Evolutionary conservation across 139 green algal genomes (phyloP).

Genomic region (Eudorina sp.): DNA sequence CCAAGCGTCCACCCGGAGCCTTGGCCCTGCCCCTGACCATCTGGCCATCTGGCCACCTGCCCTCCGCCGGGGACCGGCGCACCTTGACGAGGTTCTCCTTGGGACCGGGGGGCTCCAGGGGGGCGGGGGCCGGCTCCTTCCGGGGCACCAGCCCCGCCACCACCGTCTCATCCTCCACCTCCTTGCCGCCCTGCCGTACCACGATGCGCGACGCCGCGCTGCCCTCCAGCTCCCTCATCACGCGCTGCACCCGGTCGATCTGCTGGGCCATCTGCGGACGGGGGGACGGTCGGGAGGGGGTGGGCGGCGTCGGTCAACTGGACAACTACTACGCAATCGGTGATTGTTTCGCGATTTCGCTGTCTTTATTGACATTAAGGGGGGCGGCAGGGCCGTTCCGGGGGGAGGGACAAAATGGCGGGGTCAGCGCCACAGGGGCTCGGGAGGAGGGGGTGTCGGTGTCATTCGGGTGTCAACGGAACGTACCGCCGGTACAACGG

Average conservation of each 20-base stretch:
- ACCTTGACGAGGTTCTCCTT: constrained; percentile 45
- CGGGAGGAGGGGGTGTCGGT: too few relatives aligned
- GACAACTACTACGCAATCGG: not conserved
- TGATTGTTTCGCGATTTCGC: too few relatives aligned
- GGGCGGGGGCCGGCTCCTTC: not conserved
- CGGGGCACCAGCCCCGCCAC: not conserved
- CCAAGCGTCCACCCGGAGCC: too few relatives aligned
- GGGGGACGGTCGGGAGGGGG: not conserved
- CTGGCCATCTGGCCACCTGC: not conserved
- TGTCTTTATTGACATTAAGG: too few relatives aligned
- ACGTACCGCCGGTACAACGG: too few relatives aligned
- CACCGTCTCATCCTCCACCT: not conserved
- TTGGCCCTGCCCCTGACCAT: too few relatives aligned
- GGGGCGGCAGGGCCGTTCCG: not conserved
- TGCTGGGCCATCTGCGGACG: constrained; percentile 44
- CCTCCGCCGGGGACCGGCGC: not conserved
- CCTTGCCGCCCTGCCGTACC: constrained; percentile 16
- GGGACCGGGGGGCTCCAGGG: not conserved
- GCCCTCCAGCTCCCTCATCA: constrained; percentile 9
- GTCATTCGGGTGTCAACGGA: too few relatives aligned
- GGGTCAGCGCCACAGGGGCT: not conserved
- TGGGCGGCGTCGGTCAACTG: not conserved
- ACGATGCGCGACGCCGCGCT: not conserved
- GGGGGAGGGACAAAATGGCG: not conserved
- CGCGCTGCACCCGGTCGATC: constrained; percentile 30